phyloP scores from a whole-genome alignment of 768 basidiomycete species.

The Leccinum uliginosum region DNA sequence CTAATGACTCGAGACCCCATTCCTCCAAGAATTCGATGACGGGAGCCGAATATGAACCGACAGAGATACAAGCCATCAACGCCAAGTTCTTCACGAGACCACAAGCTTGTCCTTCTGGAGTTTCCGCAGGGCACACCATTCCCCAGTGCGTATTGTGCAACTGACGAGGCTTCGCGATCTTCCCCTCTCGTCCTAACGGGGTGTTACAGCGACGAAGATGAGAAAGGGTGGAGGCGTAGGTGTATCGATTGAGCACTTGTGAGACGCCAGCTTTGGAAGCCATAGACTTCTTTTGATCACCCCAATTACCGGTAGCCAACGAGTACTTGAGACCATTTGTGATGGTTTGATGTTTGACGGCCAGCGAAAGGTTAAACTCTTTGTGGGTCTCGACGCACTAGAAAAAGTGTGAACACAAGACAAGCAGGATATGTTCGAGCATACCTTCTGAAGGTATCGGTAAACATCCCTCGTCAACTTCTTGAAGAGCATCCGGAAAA shows the following conservation, averaged over 20 bases:
- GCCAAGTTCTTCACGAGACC: slow-evolving; percentile 98
- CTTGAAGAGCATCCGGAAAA: slow-evolving; percentile 97
- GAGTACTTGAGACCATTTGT: slow-evolving; percentile 98
- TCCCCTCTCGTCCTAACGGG: slow-evolving; percentile 95
- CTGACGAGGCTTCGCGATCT: slow-evolving; percentile 98
- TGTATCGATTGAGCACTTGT: slow-evolving; percentile 97
- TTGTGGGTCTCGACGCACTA: slow-evolving; percentile 97
- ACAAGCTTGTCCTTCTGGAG: slow-evolving; percentile 99
- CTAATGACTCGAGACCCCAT: slow-evolving; percentile 94
- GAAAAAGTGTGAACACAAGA: slow-evolving; percentile 5
- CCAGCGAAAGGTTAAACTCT: slow-evolving; percentile 85
- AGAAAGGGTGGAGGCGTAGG: slow-evolving; percentile 96
- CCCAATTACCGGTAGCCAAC: slow-evolving; percentile 98
- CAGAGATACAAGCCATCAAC: slow-evolving; percentile 96
- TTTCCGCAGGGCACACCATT: slow-evolving; percentile 99
- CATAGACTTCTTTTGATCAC: slow-evolving; percentile 98
- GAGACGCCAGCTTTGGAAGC: slow-evolving; percentile 97
- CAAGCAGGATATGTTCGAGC: slow-evolving; percentile 4
- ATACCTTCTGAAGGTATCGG: slow-evolving; percentile 92
- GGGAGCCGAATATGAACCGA: slow-evolving; percentile 92
- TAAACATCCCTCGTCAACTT: slow-evolving; percentile 97
- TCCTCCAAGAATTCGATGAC: slow-evolving; percentile 98
- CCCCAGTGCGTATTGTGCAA: slow-evolving; percentile 99
- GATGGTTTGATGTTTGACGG: slow-evolving; percentile 95
- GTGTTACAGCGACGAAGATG: slow-evolving; percentile 98